These are phyloP conservation scores for Leccinum sublutescens DNA, from an alignment of 768 basidiomycete species.

Conservation along the genomic window DNA sequence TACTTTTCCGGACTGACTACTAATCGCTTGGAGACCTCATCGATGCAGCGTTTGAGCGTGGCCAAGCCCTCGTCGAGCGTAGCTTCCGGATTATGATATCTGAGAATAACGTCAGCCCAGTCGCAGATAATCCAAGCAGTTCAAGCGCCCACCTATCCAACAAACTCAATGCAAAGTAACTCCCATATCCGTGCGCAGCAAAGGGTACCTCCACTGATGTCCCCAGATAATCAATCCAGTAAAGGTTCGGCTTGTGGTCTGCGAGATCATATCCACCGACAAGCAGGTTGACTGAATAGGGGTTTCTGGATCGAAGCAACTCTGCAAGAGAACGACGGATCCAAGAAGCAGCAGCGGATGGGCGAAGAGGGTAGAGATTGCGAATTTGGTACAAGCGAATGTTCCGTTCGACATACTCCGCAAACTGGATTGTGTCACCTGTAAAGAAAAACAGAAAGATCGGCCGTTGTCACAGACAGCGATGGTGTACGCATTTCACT, in stretches of 20 bases:
- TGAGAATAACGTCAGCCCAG: conserved; percentile 26
- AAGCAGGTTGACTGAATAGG: conserved; percentile 91
- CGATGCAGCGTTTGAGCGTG: conserved; percentile 80
- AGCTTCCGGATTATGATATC: conserved; percentile 90
- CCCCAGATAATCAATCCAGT: conserved; percentile 97
- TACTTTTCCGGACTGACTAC: conserved; percentile 79
- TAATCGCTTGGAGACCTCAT: conserved; percentile 82
- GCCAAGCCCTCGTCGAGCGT: conserved; percentile 82
- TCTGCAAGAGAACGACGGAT: conserved; percentile 88
- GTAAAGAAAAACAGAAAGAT: neutral
- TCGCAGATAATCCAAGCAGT: neutral
- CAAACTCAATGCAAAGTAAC: conserved; percentile 89
- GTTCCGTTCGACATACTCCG: conserved; percentile 95
- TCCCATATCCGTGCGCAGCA: conserved; percentile 93
- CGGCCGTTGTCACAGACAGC: neutral
- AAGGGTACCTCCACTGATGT: conserved; percentile 88
- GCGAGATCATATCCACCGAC: conserved; percentile 90
- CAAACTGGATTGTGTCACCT: conserved; percentile 97
- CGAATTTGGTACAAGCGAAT: conserved; percentile 95
- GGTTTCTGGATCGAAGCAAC: conserved; percentile 80
- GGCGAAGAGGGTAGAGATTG: conserved; percentile 85
- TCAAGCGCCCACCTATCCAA: conserved; percentile 68
- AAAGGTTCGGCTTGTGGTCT: conserved; percentile 68
- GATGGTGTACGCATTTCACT: conserved; percentile 23
- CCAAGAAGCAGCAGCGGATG: conserved; percentile 92